These are phyloP conservation scores for Lithospermum erythrorhizon DNA, from an alignment of 257 asterid species.

Conservation along the genomic window DNA sequence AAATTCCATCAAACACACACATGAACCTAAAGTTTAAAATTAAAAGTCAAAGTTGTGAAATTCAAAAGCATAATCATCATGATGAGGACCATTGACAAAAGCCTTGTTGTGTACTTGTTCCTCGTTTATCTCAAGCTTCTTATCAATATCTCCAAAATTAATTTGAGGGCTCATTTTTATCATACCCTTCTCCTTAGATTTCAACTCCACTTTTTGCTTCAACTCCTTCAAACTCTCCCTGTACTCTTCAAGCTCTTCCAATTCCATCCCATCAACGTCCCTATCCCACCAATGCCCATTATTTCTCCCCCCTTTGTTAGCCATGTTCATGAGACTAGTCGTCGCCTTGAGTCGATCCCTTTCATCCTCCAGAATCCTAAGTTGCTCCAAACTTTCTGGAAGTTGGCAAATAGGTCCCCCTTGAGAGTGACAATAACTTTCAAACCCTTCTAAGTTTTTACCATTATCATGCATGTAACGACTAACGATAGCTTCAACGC, in stretches of 20 bases:
- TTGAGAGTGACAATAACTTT: too few species aligned
- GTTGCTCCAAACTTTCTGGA: not conserved
- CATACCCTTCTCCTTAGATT: not conserved
- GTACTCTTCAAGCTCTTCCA: conserved; percentile 1
- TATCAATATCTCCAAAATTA: not conserved
- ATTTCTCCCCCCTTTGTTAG: not conserved
- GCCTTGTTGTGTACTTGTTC: not conserved
- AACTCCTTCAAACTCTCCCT: not conserved
- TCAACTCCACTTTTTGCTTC: conserved; percentile 1
- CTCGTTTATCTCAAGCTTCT: not conserved
- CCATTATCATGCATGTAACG: not conserved
- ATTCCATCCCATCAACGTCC: not conserved
- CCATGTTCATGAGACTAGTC: not conserved
- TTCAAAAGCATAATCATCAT: not conserved
- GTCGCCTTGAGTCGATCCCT: not conserved
- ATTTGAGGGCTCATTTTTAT: not conserved
- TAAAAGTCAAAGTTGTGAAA: not conserved
- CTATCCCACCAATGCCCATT: not conserved
- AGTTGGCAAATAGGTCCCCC: not conserved
- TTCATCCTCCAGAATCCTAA: not conserved
- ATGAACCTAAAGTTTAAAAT: not conserved
- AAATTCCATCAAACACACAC: too few species aligned
- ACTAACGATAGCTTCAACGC: not conserved
- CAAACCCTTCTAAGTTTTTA: not conserved
- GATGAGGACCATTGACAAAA: not conserved